These are phyloP conservation scores for Xylariales sp. DNA, from an alignment of 2,329 filamentous ascomycete species.

Conservation along the genomic window DNA sequence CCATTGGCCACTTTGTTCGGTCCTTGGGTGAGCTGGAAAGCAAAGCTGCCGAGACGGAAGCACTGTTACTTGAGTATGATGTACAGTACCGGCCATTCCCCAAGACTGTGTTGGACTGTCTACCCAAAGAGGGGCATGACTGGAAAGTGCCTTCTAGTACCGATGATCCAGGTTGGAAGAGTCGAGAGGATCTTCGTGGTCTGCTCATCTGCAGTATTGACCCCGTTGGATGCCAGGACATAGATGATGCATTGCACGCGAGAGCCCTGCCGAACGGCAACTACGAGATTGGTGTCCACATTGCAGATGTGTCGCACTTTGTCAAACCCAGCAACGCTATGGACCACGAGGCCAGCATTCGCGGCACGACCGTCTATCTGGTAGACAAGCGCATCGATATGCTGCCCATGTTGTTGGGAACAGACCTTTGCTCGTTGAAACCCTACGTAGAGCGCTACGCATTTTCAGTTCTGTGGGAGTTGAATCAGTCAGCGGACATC, in stretches of 20 bases:
- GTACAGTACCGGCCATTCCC: constrained; percentile 97
- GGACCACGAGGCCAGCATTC: constrained; percentile 90
- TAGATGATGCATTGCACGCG: constrained; percentile 94
- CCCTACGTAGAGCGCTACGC: constrained; percentile 94
- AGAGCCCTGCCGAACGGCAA: constrained; percentile 83
- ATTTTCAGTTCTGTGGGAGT: constrained; percentile 84
- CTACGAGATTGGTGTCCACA: constrained; percentile 93
- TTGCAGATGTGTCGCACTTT: constrained; percentile 98
- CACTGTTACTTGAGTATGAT: constrained; percentile 88
- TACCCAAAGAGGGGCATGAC: constrained; percentile 85
- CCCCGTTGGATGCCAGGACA: constrained; percentile 92
- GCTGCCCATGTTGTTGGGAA: constrained; percentile 93
- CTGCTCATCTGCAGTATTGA: constrained; percentile 96
- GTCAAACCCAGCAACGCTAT: constrained; percentile 96
- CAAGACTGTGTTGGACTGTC: constrained; percentile 88
- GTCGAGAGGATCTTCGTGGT: constrained; percentile 75
- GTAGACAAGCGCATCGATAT: constrained; percentile 99
- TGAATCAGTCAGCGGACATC: constrained; percentile 79
- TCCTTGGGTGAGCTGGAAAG: constrained; percentile 91
- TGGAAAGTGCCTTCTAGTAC: constrained; percentile 83
- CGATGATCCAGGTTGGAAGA: constrained; percentile 82
- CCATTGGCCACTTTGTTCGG: constrained; percentile 88
- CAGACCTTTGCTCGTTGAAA: constrained; percentile 92
- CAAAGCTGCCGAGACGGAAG: constrained; percentile 96
- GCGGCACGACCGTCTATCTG: constrained; percentile 93